Base-by-base conservation (phyloP, 345 rosid species). In the Boechera divaricarpa region DNA sequence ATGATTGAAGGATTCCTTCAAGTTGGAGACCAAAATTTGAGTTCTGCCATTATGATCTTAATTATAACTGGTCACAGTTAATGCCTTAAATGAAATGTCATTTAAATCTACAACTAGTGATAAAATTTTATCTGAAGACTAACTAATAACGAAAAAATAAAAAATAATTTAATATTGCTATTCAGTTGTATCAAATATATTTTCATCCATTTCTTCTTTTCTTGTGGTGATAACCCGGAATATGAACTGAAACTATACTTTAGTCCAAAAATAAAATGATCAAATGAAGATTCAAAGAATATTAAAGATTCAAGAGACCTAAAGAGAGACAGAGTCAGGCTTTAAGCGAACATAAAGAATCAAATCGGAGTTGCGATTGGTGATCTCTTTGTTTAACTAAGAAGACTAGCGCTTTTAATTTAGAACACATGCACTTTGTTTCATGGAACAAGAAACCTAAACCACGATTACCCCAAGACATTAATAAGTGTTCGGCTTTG, bases 391-490 rank as follows among this genome's bases (percentile, higher is more conserved):
- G 44, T 70, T 70, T 77, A 63, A 53, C 18, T 62, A 42, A 58
- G 73, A 67, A 57, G 51, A 53, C 53, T 66, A 32, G 35, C 35
- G 21, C 63, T 59, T 49, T 79, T 51, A 54, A 4, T 2, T 32
- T 62, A 49, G 13, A 70, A 63, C 76, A 63, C 76, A 77, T 77
- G 76, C 44, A n/a, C 76, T 77, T 70, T 76, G 59, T 79, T 74
- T 51, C 32, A 16, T 47, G n/a, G 36, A 67, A 60, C 74, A 68
- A 74, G 74, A 72, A 67, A 79, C 70, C 60, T 10, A 73, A 71
- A 58, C 45, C 38, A 72, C 5, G 69, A 64, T 63, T 77, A 71
- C 10, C 60, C 7, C 41, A 42, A 62, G 59, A 70, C 39, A 56
- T 32, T 15, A 15, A 51, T 39, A 39, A 39, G 12, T 68, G 28